A percentile compares a stretch with the other conserved stretches of the same genome.
Conservation (phyloP, 331 rosid species). For the Saraca asoca region DNA sequence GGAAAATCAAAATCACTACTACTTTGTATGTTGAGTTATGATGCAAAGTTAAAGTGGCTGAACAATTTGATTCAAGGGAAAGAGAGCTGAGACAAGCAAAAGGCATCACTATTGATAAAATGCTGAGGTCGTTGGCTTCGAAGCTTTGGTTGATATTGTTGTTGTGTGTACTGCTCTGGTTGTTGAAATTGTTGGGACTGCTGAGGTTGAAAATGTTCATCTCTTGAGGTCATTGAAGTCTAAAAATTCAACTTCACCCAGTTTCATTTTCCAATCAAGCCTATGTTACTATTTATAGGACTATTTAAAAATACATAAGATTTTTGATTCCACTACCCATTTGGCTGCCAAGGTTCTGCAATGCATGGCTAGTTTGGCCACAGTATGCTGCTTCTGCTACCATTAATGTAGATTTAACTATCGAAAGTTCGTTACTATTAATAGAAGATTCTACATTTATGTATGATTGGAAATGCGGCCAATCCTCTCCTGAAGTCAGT, state of each 20-base stretch:
- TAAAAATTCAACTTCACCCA: slow-evolving; percentile 72
- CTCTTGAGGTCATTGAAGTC: slow-evolving; percentile 62
- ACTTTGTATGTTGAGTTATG: too few species aligned
- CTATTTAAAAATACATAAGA: slow-evolving; percentile 78
- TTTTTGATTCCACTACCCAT: slow-evolving; percentile 78
- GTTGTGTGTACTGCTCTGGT: slow-evolving; percentile 59
- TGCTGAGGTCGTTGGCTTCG: slow-evolving; percentile 67
- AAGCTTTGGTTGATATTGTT: slow-evolving; percentile 56
- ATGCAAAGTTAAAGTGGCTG: too few species aligned
- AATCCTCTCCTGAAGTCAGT: too few species aligned
- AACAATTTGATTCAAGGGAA: too few species aligned
- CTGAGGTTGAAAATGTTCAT: slow-evolving; percentile 58
- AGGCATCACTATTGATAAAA: slow-evolving; percentile 54
- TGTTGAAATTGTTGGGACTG: slow-evolving; percentile 74
- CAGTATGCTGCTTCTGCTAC: slow-evolving; percentile 73
- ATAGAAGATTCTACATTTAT: slow-evolving; percentile 50
- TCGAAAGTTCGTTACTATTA: slow-evolving; percentile 24
- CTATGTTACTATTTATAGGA: slow-evolving; percentile 59
- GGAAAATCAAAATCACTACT: too few species aligned
- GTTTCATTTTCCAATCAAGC: slow-evolving; percentile 57
- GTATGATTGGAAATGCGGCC: slow-evolving; percentile 46
- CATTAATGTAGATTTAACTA: background rate
- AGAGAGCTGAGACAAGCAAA: slow-evolving; percentile 61
- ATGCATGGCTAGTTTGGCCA: slow-evolving; percentile 67
- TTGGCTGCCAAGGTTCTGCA: slow-evolving; percentile 72